These are phyloP conservation scores for Brassica cretica DNA, from an alignment of 345 rosid species.

Conservation along the genomic window DNA sequence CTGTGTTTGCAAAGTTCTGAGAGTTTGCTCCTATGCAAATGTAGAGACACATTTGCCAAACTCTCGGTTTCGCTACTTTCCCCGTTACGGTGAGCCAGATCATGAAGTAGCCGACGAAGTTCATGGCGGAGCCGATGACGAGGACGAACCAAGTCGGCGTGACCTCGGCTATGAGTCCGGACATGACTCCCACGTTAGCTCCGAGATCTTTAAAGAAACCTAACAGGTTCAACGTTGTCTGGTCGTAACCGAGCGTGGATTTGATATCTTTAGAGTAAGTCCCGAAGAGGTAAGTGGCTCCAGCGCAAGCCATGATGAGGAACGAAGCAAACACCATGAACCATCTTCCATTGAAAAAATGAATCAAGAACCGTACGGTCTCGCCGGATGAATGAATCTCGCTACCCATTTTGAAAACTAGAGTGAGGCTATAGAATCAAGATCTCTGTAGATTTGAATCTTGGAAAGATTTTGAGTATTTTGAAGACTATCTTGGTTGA, in stretches of 20 bases:
- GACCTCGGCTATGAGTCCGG: conserved; percentile 84
- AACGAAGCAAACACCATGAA: conserved; percentile 87
- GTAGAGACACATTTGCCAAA: conserved; percentile 88
- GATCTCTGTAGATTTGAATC: conserved; percentile 18
- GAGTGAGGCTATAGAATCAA: conserved; percentile 4
- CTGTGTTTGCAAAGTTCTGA: conserved; percentile 85
- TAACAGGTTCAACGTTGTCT: conserved; percentile 72
- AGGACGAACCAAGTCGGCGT: conserved; percentile 90
- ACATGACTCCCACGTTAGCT: conserved; percentile 75
- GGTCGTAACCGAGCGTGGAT: conserved; percentile 73
- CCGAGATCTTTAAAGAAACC: conserved; percentile 90
- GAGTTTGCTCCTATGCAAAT: conserved; percentile 84
- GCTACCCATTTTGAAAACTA: conserved; percentile 20
- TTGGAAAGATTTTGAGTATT: background rate
- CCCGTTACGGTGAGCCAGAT: conserved; percentile 77
- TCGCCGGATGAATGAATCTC: conserved; percentile 25
- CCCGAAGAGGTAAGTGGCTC: conserved; percentile 81
- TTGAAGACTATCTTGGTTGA: conserved; percentile 13
- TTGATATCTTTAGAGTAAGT: conserved; percentile 83
- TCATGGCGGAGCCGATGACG: conserved; percentile 70
- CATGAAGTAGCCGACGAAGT: conserved; percentile 80
- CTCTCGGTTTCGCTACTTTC: conserved; percentile 57
- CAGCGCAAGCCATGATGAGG: conserved; percentile 91
- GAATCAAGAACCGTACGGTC: conserved; percentile 41
- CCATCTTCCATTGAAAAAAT: conserved; percentile 71